Conservation (phyloP, 768 basidiomycete species). For the Macrocybe gigantea region DNA sequence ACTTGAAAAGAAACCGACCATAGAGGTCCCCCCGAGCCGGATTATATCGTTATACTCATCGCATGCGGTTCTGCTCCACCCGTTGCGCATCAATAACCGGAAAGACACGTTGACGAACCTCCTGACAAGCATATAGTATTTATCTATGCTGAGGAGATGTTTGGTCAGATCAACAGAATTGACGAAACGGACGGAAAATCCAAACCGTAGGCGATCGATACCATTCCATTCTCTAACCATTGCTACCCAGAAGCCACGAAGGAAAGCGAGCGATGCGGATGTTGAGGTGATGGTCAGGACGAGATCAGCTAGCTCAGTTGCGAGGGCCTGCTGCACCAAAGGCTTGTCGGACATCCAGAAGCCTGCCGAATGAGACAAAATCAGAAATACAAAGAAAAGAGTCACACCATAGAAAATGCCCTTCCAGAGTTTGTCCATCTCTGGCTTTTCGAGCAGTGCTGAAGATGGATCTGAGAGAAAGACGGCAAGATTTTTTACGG, state of each 20-base stretch:
- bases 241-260: conserved; percentile 87
- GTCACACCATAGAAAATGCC: conserved; percentile 91
- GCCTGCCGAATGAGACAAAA: conserved; percentile 40
- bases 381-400: neutral
- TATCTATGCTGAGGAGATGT: conserved; percentile 69
- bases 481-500: conserved; percentile 67
- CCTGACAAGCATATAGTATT: conserved; percentile 93
- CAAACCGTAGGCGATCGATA: conserved; percentile 84
- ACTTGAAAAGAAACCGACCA: conserved; percentile 44
- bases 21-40: conserved; percentile 68
- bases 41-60: conserved; percentile 68
- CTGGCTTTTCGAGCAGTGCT: conserved; percentile 57
- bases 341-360: conserved; percentile 99
- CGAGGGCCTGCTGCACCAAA: conserved; percentile 88
- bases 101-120: conserved; percentile 85
- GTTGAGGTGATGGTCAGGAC: conserved; percentile 60
- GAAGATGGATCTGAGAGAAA: conserved; percentile 72
- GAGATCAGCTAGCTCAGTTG: conserved; percentile 78
- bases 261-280: conserved; percentile 62
- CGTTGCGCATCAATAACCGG: conserved; percentile 60
- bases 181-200: conserved; percentile 1
- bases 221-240: conserved; percentile 91
- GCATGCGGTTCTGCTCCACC: conserved; percentile 59
- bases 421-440: conserved; percentile 95
- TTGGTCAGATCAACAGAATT: conserved; percentile 4